Evolutionary conservation across 2,329 filamentous ascomycete species (phyloP).

Genomic region (Thelonectria olida): DNA sequence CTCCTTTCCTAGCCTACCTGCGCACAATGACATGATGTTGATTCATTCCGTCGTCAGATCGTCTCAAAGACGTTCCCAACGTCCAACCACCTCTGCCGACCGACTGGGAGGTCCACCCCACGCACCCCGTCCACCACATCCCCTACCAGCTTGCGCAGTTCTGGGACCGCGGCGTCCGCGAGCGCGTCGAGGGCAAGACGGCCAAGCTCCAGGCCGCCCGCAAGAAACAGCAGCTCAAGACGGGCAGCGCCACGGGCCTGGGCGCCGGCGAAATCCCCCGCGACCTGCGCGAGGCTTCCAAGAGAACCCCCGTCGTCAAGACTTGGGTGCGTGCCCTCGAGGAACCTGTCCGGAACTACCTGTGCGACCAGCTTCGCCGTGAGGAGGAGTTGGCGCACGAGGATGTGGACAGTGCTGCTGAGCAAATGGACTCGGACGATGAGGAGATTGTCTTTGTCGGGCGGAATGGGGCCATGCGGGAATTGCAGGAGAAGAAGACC

Average conservation of each 20-base stretch:
- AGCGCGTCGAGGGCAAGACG: slow-evolving; percentile 60
- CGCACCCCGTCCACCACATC: slow-evolving; percentile 79
- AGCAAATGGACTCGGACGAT: slow-evolving; percentile 64
- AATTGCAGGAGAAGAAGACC: slow-evolving; percentile 46
- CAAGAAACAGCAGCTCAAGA: slow-evolving; percentile 56
- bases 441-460: slow-evolving; percentile 95
- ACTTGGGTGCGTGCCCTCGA: slow-evolving; percentile 85
- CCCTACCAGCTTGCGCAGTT: slow-evolving; percentile 90
- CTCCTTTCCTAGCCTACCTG: background rate
- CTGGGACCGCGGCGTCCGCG: slow-evolving; percentile 72
- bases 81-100: slow-evolving; percentile 81
- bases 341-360: slow-evolving; percentile 81
- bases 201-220: slow-evolving; percentile 51
- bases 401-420: slow-evolving; percentile 42
- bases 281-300: slow-evolving; percentile 82
- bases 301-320: slow-evolving; percentile 81
- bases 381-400: slow-evolving; percentile 29
- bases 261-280: slow-evolving; percentile 73
- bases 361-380: slow-evolving; percentile 58
- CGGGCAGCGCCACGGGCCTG: slow-evolving; percentile 53
- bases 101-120: slow-evolving; percentile 86
- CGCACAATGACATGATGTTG: slow-evolving; percentile 25
- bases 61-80: slow-evolving; percentile 85
- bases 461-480: slow-evolving; percentile 67
- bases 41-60: slow-evolving; percentile 68